Evolutionary conservation across 129 eudicot genomes (phyloP), one percentile per base, ranked within the genome.

Genomic region (Flaveria brownii): DNA sequence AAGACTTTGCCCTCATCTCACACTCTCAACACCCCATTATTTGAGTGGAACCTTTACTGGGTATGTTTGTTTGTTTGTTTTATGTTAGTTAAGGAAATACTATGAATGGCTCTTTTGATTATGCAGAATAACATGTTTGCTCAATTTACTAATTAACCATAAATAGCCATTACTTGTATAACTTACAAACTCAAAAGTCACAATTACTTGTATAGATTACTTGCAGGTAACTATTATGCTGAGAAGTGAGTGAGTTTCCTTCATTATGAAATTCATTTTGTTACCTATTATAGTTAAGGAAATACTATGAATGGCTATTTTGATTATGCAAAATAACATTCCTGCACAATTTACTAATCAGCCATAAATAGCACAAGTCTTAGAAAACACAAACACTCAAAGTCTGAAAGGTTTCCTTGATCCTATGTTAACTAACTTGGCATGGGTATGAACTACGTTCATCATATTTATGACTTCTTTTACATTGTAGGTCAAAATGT

Each of bases 51-150:
- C 41, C 41, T 33, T 33, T 33, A 33, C 39, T 36, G 4, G 41
- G 41, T 36, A 36, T 36, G 41, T 5, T 36, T 36, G 8, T 36
- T 49, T 36, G 41, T 5, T 36, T 36, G 39, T 33, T 49, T 6
- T 71, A 70, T n/a, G 33, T 50, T 71, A 22, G 36, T 67, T 26
- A 12, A 60, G 39, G 67, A 60, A 60, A 60, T 59, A 60, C 67
- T 25, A 60, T 23, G 67, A 12, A 60, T 60, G 39, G 9, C n/a
- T 60, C 1, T 25, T 25, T 11, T 60, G 67, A 60, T 60, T 23
- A 13, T 60, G 17, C 39, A 60, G 12, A 25, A 60, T 23, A 23
- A 60, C 33, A 9, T 59, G 11, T 10, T 59, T 10, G 3, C 67
- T 13, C 0, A 57, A 26, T 12, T 60, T 60, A 60, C 67, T 60